A percentile compares a stretch with the other conserved stretches of the same genome.
Conservation (phyloP, 495 filamentous ascomycete genomes). For the Oidiodendron maius region DNA sequence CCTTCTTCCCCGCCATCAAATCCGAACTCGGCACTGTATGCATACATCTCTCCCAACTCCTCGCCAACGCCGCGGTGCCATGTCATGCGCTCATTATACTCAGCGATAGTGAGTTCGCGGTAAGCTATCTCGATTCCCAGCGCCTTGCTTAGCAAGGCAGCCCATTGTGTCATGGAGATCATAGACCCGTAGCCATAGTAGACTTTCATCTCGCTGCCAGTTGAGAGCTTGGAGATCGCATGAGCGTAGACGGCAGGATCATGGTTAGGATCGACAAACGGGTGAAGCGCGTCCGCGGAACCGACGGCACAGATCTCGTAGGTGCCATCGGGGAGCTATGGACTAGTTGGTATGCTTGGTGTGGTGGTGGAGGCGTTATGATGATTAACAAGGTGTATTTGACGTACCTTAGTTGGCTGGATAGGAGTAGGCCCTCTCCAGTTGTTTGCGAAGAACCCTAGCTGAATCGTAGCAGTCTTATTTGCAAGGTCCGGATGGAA, state of each 20-base stretch:
- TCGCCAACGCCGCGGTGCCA: too few relatives aligned
- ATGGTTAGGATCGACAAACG: too few relatives aligned
- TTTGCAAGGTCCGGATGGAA: conserved; percentile 29
- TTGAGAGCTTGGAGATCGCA: not conserved
- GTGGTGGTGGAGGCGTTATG: conserved; percentile 35
- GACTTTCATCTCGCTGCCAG: not conserved
- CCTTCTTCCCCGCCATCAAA: conserved; percentile 31
- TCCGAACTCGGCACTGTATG: conserved; percentile 26
- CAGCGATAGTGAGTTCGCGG: too few relatives aligned
- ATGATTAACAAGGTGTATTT: conserved; percentile 27
- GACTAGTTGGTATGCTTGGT: conserved; percentile 1
- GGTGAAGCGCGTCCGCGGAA: too few relatives aligned
- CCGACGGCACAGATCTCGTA: conserved; percentile 2
- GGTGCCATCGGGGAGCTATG: not conserved
- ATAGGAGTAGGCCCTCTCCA: too few relatives aligned
- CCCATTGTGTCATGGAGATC: not conserved
- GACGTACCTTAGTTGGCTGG: conserved; percentile 24
- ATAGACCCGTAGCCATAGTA: not conserved
- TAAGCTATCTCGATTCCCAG: too few relatives aligned
- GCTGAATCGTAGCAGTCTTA: conserved; percentile 25
- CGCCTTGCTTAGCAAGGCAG: conserved; percentile 31
- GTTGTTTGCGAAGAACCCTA: conserved; percentile 1
- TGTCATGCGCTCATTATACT: too few relatives aligned
- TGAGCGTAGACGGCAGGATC: too few relatives aligned
- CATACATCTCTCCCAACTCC: conserved; percentile 21